These are phyloP conservation scores for Pseudomonodictys pantanalensis DNA, from an alignment of 495 filamentous ascomycete genomes.

Conservation along the genomic window DNA sequence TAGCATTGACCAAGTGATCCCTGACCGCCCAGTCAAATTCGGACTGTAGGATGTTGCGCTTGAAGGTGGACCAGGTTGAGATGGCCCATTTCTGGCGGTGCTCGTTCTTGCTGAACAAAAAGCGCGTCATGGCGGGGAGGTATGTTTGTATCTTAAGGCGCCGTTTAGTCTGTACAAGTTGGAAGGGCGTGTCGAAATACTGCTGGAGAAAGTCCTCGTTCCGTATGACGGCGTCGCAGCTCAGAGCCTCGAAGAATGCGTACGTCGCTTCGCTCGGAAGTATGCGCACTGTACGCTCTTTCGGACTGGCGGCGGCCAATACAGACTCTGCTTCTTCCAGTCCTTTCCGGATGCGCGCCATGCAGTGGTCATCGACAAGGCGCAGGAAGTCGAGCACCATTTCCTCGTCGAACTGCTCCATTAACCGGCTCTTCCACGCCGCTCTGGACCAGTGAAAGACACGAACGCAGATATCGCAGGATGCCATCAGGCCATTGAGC, in stretches of 20 bases:
- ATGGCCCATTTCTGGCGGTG: conserved; percentile 64
- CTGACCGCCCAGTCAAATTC: conserved; percentile 84
- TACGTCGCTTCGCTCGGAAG: conserved; percentile 53
- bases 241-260: conserved; percentile 63
- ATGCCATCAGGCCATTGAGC: conserved; percentile 56
- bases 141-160: conserved; percentile 66
- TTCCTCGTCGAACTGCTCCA: conserved; percentile 57
- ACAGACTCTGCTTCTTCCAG: conserved; percentile 49
- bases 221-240: conserved; percentile 58
- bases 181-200: conserved; percentile 75
- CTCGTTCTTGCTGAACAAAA: conserved; percentile 68
- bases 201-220: conserved; percentile 51
- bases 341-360: conserved; percentile 60
- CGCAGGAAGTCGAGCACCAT: conserved; percentile 56
- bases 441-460: conserved; percentile 74
- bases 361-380: conserved; percentile 57
- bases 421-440: conserved; percentile 59
- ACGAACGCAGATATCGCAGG: conserved; percentile 75
- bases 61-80: conserved; percentile 60
- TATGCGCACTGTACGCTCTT: conserved; percentile 49
- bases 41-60: conserved; percentile 53
- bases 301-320: conserved; percentile 49
- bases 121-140: conserved; percentile 73
- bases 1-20: conserved; percentile 54
- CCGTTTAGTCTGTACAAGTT: conserved; percentile 68